A percentile compares a stretch with the other conserved stretches of the same genome.
Conservation (phyloP, 176 grass and related monocot species). For the Sorghum bicolor region DNA sequence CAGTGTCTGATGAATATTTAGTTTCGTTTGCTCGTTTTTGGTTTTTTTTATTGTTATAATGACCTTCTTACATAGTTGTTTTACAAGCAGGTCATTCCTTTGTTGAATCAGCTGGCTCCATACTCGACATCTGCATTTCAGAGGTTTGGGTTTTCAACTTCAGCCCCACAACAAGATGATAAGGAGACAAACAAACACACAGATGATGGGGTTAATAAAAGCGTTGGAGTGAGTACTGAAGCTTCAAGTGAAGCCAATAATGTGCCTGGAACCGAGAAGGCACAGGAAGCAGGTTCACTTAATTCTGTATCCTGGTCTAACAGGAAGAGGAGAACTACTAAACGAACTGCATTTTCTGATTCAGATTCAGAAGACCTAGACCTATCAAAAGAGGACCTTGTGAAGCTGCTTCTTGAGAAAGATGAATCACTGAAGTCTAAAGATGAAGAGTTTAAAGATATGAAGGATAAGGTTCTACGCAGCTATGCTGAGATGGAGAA, state of each 20-base stretch:
- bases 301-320: slow-evolving; percentile 9
- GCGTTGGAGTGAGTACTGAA: neutral
- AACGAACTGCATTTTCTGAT: slow-evolving; percentile 63
- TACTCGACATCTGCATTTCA: slow-evolving; percentile 26
- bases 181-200: slow-evolving; percentile 27
- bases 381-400: slow-evolving; percentile 47
- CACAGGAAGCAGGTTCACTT: slow-evolving; percentile 32
- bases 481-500: slow-evolving; percentile 75
- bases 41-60: neutral
- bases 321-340: slow-evolving; percentile 38
- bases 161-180: slow-evolving; percentile 35
- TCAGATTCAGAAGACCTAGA: slow-evolving; percentile 53
- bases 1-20: neutral
- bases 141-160: slow-evolving; percentile 46
- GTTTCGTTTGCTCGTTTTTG: neutral
- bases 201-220: slow-evolving; percentile 13
- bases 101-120: neutral
- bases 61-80: neutral
- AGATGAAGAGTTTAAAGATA: slow-evolving; percentile 53
- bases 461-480: slow-evolving; percentile 55
- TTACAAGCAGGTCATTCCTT: neutral
- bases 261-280: neutral
- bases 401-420: slow-evolving; percentile 33
- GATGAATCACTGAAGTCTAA: slow-evolving; percentile 49
- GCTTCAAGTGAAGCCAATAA: slow-evolving; percentile 10